Evolutionary conservation across 2,329 filamentous ascomycete genomes (phyloP), one percentile per base, ranked within the genome.

Genomic region (Fusarium brachygibbosum): DNA sequence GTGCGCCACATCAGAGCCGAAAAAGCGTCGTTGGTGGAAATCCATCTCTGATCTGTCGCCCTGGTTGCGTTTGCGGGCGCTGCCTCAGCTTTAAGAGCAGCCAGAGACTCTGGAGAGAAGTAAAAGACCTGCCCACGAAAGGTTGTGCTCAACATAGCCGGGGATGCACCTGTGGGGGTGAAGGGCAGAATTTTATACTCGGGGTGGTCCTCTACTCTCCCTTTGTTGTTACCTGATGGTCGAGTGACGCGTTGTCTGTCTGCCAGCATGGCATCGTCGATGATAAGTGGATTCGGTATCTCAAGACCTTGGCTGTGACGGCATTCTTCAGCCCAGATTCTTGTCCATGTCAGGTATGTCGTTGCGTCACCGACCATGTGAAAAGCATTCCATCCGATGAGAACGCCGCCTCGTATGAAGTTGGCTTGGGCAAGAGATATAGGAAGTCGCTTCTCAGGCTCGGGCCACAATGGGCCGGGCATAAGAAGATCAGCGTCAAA

Each of bases 1-100:
- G 63, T 69, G 1, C 63, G 53, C 66, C 66, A 69, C 41, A 64
- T 42, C 2, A 69, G 51, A n/a, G 66, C 58, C 10, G 63, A 69
- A 6, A 69, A 46, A 11, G 63, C 66, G 34, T 69, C 66, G 2
- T 67, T 69, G n/a, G 66, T 64, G 7, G 63, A 67, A 14, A 67
- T 55, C 63, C 58, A 69, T 23, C 50, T 31, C 16, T 67, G 54
- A 0, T 67, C 63, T 5, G 58, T 53, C 3, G 41, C 21, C 9
- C 32, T 41, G n/a, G 54, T 58, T 3, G 40, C 46, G 29, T 59
- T 57, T 0, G 11, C 4, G 6, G 58, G 66, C 0, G 58, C 53
- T 10, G 63, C 58, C n/a, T 49, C 55, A 0, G 50, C 48, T n/a
- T 67, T 69, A 10, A 69, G 63, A 0, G 46, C 44, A 2, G 40